Conservation (phyloP, 2,329 filamentous ascomycete species). For the Curvularia sp. region DNA sequence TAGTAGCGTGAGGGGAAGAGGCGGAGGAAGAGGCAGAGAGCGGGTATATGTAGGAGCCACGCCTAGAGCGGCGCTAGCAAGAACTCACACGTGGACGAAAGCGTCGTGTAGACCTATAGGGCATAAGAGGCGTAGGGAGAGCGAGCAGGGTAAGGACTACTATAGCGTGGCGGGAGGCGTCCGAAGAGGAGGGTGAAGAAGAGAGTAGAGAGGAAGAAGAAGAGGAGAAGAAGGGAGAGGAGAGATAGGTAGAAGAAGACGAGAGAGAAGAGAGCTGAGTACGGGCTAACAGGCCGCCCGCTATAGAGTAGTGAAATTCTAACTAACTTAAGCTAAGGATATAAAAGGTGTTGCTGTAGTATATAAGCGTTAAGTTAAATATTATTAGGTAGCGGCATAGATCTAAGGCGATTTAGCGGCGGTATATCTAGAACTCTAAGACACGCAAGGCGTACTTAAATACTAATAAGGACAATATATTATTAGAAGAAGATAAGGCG, state of each 20-base stretch:
- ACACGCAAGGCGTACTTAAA: no score
- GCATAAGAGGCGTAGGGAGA: slow-evolving; percentile 12
- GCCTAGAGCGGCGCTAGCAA: slow-evolving; percentile 24
- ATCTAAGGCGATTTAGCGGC: no score
- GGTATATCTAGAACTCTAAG: no score
- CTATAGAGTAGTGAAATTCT: slow-evolving; percentile 7
- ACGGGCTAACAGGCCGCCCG: slow-evolving; percentile 6
- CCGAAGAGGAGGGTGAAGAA: slow-evolving; percentile 2
- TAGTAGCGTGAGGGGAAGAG: not conserved
- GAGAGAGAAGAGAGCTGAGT: slow-evolving; percentile 18
- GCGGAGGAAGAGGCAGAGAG: not conserved
- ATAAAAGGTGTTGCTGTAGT: no score
- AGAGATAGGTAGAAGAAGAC: no score
- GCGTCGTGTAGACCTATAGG: not conserved
- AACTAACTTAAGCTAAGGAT: not conserved
- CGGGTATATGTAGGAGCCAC: slow-evolving; percentile 9
- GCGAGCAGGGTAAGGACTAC: slow-evolving; percentile 27
- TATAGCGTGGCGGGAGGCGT: not conserved
- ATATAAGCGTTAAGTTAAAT: no score
- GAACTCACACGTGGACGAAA: slow-evolving; percentile 2
- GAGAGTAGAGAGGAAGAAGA: no score
- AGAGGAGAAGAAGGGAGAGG: slow-evolving; percentile 15
- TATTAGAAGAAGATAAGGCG: no score
- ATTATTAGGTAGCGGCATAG: no score
- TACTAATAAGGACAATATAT: no score